Evolutionary conservation across 1,284 basidiomycete species (phyloP), one percentile per base, ranked within the genome.

Genomic region (Exobasidium cylindrosporum): DNA sequence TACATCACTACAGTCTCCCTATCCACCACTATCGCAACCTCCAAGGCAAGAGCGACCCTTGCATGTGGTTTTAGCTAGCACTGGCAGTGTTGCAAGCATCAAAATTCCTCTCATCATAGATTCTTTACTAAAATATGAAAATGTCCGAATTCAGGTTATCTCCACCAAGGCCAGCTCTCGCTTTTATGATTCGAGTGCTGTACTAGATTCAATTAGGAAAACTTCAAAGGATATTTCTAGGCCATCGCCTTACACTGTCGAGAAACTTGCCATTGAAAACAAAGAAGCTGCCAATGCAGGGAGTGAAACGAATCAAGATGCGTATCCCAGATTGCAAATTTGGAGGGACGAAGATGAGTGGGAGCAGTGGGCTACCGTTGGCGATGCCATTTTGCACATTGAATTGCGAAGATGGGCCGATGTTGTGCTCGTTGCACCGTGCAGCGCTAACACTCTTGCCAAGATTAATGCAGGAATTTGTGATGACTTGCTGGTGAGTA

Each of bases 341-440:
- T 98, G 95, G 95, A 87, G 83, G 0, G 91, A 97, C 79, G 85
- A 85, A 44, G 92, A 97, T 71, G 95, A 98, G 82, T 97, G 95
- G 94, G 83, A 82, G 3, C 54, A 56, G 1, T 87, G 85, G 79
- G 88, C 85, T 67, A 85, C 84, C 65, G 86, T 95, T 46, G 91
- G 92, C 0, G 91, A 97, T 74, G 90, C 94, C 0, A 95, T 98
- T 61, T 83, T 97, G 45, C 95, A 98, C 80, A 97, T 98, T 60
- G 93, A 97, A 83, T 86, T 98, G 0, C 85, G 95, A 4, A 85
- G 95, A 56, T 98, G 95, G 95, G 93, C 94, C 24, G 94, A 98
- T 76, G 81, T 97, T 28, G 92, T 97, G 46, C 86, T 98, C 45
- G 84, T 98, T 45, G 92, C 92, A 0, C 96, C 96, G 0, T 95